phyloP scores from a whole-genome alignment of 495 filamentous ascomycete species.

The Hyphodiscus hymeniophilus region DNA sequence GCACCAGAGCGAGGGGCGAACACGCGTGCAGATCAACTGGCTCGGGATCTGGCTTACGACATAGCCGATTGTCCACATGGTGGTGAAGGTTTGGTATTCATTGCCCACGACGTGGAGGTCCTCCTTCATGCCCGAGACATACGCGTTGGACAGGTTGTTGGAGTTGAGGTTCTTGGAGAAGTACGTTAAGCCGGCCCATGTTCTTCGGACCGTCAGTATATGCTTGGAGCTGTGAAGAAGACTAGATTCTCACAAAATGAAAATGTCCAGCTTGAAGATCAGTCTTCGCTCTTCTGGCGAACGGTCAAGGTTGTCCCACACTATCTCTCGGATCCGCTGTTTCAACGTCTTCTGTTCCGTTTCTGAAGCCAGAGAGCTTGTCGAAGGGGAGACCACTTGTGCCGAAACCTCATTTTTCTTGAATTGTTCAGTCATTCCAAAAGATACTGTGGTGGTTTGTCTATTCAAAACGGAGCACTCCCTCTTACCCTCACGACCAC shows the following conservation, averaged over 20 bases:
- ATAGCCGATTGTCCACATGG: slow-evolving; percentile 56
- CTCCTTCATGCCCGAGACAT: slow-evolving; percentile 51
- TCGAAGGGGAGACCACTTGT: neutral
- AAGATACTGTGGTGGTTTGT: too few species aligned
- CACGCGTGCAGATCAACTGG: slow-evolving; percentile 45
- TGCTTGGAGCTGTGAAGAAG: neutral
- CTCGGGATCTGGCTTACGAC: slow-evolving; percentile 55
- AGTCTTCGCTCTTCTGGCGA: slow-evolving; percentile 38
- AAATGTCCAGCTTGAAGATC: slow-evolving; percentile 37
- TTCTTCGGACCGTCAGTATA: slow-evolving; percentile 10
- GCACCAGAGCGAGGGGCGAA: slow-evolving; percentile 52
- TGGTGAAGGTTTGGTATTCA: slow-evolving; percentile 41
- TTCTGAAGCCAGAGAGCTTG: neutral
- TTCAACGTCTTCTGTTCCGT: slow-evolving; percentile 25
- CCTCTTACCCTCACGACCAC: too few species aligned
- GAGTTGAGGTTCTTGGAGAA: slow-evolving; percentile 35
- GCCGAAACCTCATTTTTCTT: too few species aligned
- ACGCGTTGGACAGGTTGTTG: slow-evolving; percentile 42
- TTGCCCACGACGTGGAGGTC: slow-evolving; percentile 49
- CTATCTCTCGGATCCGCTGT: slow-evolving; percentile 2
- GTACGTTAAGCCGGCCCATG: slow-evolving; percentile 23
- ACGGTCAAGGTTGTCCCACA: slow-evolving; percentile 46
- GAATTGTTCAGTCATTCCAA: too few species aligned
- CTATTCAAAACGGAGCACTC: too few species aligned
- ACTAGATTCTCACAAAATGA: slow-evolving; percentile 2